Evolutionary conservation across 371 early-diverging fungal genomes (phyloP), one percentile per base, ranked within the genome.

Genomic region (Lichtheimia hyalospora): DNA sequence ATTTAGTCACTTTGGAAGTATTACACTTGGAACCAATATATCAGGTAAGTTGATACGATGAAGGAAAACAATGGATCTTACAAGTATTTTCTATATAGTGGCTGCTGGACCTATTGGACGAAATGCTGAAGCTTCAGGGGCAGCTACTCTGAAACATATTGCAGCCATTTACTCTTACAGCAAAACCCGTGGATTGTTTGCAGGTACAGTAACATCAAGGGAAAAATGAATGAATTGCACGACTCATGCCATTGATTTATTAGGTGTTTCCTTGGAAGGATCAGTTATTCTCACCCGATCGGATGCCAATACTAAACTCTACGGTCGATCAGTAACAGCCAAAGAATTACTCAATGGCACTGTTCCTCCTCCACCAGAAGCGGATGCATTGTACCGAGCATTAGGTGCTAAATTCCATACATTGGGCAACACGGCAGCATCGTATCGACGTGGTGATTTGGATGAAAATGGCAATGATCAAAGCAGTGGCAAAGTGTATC

Each of bases 91-190:
- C n/a, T 18, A 20, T 28, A n/a, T 77, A 79, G 92, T 96, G 43
- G 93, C 95, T 53, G 96, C 95, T 49, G 96, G 96, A 3, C 94
- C 96, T 15, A 68, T 91, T 61, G 97, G 97, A 20, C 80, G 97
- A 54, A 90, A 87, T 39, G 97, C 92, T 8, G 96, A 96, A 74
- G 94, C 92, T 28, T 87, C 89, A 51, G 94, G 90, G 20, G 82
- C 93, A 3, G 87, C 85, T 4, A 82, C 84, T 20, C 64, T 88
- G 39, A 86, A 86, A 54, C 88, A 91, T 52, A 68, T 93, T 34
- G 91, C 96, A 10, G 91, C 97, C 46, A 89, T 96, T 49, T 94
- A 89, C 64, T 93, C 95, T 12, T 97, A 96, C 74, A 80, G 86
- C 68, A 92, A 94, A 67, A 86, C 92, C 13, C 85, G 85, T 65